These are phyloP conservation scores for Fagopyrum homotropicum DNA, from an alignment of 148 eudicot genomes.

Conservation along the genomic window DNA sequence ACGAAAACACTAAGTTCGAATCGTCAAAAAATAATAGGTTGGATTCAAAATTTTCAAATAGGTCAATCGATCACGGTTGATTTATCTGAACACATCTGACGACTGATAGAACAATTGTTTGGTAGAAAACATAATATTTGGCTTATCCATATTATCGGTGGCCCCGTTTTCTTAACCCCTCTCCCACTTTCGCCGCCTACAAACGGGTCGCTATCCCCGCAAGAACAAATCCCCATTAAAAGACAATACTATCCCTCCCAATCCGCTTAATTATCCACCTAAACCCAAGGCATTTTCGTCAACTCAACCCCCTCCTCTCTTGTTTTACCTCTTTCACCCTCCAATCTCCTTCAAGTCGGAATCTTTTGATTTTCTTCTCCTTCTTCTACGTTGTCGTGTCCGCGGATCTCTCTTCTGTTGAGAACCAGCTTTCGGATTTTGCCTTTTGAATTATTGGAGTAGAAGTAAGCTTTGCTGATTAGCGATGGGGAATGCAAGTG, in stretches of 20 bases:
- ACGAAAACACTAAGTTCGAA: no score
- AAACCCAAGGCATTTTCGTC: background rate
- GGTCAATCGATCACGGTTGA: no score
- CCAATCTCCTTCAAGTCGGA: background rate
- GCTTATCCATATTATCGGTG: background rate
- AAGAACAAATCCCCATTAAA: background rate
- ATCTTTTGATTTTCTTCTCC: background rate
- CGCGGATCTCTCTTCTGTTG: constrained; percentile 4
- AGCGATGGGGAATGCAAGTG: constrained; percentile 56
- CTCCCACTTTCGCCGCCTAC: constrained; percentile 12
- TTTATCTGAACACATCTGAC: no score
- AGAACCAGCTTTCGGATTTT: background rate
- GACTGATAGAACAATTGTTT: no score
- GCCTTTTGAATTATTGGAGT: background rate
- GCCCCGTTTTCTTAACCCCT: background rate
- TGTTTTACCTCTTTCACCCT: background rate
- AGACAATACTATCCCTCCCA: background rate
- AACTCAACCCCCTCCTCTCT: background rate
- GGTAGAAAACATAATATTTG: background rate
- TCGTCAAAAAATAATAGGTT: no score
- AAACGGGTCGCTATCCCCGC: constrained; percentile 3
- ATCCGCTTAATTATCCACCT: constrained; percentile 2
- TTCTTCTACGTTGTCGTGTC: background rate
- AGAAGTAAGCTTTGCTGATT: background rate
- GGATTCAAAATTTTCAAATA: no score